Evolutionary conservation across 805 yeast genomes (phyloP).

Genomic region (Ogataea pilisensis): DNA sequence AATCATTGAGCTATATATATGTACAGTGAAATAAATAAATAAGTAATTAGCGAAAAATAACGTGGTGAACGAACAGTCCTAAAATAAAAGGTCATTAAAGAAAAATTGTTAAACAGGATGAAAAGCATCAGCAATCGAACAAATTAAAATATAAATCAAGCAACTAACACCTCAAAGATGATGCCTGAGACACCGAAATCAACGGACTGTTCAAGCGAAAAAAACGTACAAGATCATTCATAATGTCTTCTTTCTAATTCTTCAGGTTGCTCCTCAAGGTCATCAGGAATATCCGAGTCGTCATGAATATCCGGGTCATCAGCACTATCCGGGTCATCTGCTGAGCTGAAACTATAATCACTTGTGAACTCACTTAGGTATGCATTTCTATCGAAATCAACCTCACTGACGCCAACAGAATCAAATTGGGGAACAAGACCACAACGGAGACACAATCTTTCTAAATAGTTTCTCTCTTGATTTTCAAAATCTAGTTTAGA

Average conservation of each 20-base stretch:
- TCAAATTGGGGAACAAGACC: constrained; percentile 24
- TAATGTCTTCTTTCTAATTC: constrained; percentile 1
- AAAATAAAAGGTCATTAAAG: no score
- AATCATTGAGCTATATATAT: no score
- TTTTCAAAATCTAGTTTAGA: constrained; percentile 22
- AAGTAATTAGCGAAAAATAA: background rate
- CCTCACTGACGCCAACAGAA: constrained; percentile 21
- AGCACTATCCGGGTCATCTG: background rate
- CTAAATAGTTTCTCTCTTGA: constrained; percentile 30
- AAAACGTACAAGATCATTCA: background rate
- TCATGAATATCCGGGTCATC: background rate
- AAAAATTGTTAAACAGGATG: no score
- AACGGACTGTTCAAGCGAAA: background rate
- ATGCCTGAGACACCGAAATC: no score
- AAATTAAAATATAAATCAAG: no score
- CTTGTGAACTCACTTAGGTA: constrained; percentile 7
- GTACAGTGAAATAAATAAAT: background rate
- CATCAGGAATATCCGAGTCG: no score
- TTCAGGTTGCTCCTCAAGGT: background rate
- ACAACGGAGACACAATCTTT: constrained; percentile 25
- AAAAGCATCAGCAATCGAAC: no score
- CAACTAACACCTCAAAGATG: no score
- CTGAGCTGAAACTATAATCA: constrained; percentile 8
- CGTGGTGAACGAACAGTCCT: no score
- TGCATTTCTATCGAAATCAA: constrained; percentile 10